These are phyloP conservation scores for Byssoonygena ceratinophila DNA, from an alignment of 2,329 filamentous ascomycete species.

Conservation along the genomic window DNA sequence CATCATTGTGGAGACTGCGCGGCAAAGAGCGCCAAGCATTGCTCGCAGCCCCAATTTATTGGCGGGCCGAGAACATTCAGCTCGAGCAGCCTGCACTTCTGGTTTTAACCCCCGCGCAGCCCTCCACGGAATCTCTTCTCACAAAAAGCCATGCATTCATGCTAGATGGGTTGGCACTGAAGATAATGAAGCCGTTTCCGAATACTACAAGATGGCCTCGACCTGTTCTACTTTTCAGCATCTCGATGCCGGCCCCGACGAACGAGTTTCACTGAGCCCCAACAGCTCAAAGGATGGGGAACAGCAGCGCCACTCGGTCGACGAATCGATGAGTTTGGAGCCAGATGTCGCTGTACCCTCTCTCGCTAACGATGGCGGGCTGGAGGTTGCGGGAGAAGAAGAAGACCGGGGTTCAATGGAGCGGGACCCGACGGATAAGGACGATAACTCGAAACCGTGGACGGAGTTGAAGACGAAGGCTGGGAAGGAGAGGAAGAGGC, in stretches of 20 bases:
- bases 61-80: background rate
- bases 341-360: background rate
- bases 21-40: no score
- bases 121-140: background rate
- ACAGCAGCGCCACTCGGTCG: background rate
- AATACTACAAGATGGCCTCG: slow-evolving; percentile 1
- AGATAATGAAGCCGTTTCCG: background rate
- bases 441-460: slow-evolving; percentile 53
- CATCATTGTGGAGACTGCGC: no score
- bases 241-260: background rate
- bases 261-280: background rate
- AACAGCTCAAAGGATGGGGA: background rate
- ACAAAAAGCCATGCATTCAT: background rate
- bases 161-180: background rate
- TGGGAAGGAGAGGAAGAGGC: slow-evolving; percentile 85
- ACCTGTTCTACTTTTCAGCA: background rate
- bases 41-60: no score
- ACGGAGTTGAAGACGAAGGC: slow-evolving; percentile 82
- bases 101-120: background rate
- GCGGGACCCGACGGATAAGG: slow-evolving; percentile 40
- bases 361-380: background rate
- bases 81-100: background rate
- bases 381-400: background rate
- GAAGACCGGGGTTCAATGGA: background rate
- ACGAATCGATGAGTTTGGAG: background rate